Conservation (phyloP, 192 early-diverging fungal genomes). For the Gigaspora rosea region DNA sequence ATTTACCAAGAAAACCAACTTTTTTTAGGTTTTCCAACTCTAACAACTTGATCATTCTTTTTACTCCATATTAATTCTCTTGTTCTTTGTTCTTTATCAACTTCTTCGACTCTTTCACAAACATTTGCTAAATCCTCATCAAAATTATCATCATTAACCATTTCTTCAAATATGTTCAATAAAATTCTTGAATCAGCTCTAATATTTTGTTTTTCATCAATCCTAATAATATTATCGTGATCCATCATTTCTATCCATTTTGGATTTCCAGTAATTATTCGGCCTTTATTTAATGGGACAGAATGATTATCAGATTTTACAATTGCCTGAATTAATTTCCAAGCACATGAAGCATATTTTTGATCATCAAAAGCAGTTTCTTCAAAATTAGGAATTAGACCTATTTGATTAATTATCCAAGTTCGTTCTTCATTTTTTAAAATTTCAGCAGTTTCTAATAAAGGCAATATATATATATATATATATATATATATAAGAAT, state of each 20-base stretch:
- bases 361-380: slow-evolving; percentile 28
- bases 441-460: not conserved
- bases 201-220: slow-evolving; percentile 7
- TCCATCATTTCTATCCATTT: slow-evolving; percentile 11
- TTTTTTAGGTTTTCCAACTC: not conserved
- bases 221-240: slow-evolving; percentile 29
- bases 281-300: slow-evolving; percentile 9
- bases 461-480: not conserved
- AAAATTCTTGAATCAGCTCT: slow-evolving; percentile 31
- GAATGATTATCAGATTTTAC: slow-evolving; percentile 6
- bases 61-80: slow-evolving; percentile 30
- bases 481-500: too few species aligned
- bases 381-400: slow-evolving; percentile 30
- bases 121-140: slow-evolving; percentile 26
- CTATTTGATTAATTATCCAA: slow-evolving; percentile 19
- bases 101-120: slow-evolving; percentile 25
- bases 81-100: slow-evolving; percentile 31
- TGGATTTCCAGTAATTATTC: slow-evolving; percentile 23
- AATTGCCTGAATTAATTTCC: slow-evolving; percentile 21
- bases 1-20: slow-evolving; percentile 3
- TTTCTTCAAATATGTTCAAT: slow-evolving; percentile 12
- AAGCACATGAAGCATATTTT: slow-evolving; percentile 30
- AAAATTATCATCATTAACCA: slow-evolving; percentile 16
- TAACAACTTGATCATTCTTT: slow-evolving; percentile 31
- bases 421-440: slow-evolving; percentile 12